phyloP scores from a whole-genome alignment of 805 yeast genomes.

The Kodamaea nitidulidarum region DNA sequence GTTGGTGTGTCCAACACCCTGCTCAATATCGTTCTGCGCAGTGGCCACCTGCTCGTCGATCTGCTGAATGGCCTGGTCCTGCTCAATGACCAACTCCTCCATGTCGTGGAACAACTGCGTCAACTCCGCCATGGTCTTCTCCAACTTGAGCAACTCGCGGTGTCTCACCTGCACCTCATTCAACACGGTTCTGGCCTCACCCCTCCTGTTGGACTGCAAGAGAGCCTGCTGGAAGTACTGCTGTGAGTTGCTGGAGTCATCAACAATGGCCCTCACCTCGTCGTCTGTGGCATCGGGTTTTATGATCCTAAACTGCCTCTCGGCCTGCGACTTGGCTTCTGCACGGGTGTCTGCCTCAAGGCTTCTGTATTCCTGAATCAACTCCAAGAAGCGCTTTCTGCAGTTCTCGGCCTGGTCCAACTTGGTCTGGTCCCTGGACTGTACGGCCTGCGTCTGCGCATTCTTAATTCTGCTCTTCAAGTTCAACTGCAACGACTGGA shows the following conservation, averaged over 20 bases:
- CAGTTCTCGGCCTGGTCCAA: slow-evolving; percentile 87
- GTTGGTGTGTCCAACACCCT: slow-evolving; percentile 90
- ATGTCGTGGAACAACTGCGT: slow-evolving; percentile 92
- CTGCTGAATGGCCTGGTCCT: slow-evolving; percentile 81
- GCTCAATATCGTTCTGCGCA: slow-evolving; percentile 89
- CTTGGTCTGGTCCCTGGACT: slow-evolving; percentile 63
- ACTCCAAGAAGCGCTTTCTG: slow-evolving; percentile 77
- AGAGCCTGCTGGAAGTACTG: slow-evolving; percentile 94
- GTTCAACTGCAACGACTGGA: slow-evolving; percentile 68
- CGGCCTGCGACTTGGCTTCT: slow-evolving; percentile 81
- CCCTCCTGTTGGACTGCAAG: slow-evolving; percentile 79
- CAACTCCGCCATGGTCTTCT: slow-evolving; percentile 91
- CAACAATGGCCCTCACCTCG: slow-evolving; percentile 81
- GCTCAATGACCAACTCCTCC: slow-evolving; percentile 95
- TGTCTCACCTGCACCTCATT: slow-evolving; percentile 96
- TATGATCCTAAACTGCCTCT: slow-evolving; percentile 86
- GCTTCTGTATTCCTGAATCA: slow-evolving; percentile 81
- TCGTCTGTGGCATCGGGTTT: slow-evolving; percentile 80
- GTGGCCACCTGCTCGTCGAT: slow-evolving; percentile 74
- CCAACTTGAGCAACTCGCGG: slow-evolving; percentile 89
- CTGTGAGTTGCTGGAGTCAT: slow-evolving; percentile 69
- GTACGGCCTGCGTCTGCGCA: slow-evolving; percentile 65
- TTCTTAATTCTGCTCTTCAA: slow-evolving; percentile 74
- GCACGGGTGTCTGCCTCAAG: slow-evolving; percentile 84
- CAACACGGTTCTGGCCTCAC: slow-evolving; percentile 92